These are phyloP conservation scores for Candida sonorensis DNA, from an alignment of 805 yeast genomes.

Conservation along the genomic window DNA sequence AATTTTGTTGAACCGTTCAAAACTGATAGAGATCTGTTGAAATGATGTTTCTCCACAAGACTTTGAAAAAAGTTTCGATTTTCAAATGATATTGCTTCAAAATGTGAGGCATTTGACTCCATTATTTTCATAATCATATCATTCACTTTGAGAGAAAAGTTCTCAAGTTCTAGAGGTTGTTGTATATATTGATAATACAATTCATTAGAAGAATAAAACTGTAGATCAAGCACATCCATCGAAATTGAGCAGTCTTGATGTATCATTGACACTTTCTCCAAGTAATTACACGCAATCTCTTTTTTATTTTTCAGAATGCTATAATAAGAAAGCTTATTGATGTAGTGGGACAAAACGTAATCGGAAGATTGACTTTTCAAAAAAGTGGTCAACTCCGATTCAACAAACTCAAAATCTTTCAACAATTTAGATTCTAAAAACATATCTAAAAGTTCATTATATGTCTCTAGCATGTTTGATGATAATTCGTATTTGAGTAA, in stretches of 20 bases:
- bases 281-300: slow-evolving; percentile 7
- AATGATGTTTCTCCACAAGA: no score
- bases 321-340: slow-evolving; percentile 17
- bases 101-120: no score
- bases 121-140: neutral
- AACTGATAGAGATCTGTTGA: no score
- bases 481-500: slow-evolving; percentile 31
- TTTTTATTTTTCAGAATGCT: slow-evolving; percentile 13
- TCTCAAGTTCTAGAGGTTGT: slow-evolving; percentile 9
- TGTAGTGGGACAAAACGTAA: slow-evolving; percentile 14
- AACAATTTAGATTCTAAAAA: slow-evolving; percentile 46
- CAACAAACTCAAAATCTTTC: slow-evolving; percentile 51
- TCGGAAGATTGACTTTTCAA: slow-evolving; percentile 25
- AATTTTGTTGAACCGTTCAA: slow-evolving; percentile 4
- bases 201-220: slow-evolving; percentile 9
- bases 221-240: slow-evolving; percentile 12
- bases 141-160: neutral
- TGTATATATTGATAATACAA: slow-evolving; percentile 11
- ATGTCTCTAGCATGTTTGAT: slow-evolving; percentile 29
- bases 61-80: no score
- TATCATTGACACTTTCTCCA: no score
- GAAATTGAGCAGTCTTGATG: no score
- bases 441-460: slow-evolving; percentile 32
- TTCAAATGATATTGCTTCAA: no score
- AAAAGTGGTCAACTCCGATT: slow-evolving; percentile 41